phyloP scores from a whole-genome alignment of 2,329 filamentous ascomycete species.

The Ophiostoma sp. region DNA sequence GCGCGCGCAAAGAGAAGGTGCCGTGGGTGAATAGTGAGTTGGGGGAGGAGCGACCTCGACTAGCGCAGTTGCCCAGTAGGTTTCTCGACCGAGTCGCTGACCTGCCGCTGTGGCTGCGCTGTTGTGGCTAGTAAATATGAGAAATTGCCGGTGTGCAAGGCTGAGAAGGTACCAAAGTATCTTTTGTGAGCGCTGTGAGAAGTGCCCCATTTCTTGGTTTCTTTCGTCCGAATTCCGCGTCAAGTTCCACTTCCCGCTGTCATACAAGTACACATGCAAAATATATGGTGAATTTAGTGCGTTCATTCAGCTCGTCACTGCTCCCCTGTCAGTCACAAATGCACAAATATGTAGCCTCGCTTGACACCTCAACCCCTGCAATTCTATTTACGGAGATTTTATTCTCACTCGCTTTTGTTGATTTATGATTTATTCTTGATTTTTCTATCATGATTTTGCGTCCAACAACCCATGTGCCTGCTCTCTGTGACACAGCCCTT shows the following conservation, averaged over 20 bases:
- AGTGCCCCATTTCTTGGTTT: not conserved
- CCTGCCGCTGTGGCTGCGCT: not conserved
- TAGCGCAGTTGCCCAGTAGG: not conserved
- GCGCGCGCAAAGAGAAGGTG: constrained; percentile 8
- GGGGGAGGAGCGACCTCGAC: not conserved
- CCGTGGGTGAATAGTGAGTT: not conserved
- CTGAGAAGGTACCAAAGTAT: not conserved
- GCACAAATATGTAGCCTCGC: constrained; percentile 1
- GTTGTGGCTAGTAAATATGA: constrained; percentile 6
- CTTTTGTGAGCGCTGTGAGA: not conserved
- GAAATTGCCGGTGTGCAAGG: not conserved
- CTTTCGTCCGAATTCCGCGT: not conserved
- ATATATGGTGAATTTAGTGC: not conserved
- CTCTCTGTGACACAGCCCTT: not conserved
- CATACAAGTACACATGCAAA: not conserved
- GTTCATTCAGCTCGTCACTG: not conserved
- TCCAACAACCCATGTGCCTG: not conserved
- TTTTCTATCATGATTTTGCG: not conserved
- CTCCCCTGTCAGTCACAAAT: not conserved
- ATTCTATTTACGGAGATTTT: not conserved
- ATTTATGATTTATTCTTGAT: not conserved
- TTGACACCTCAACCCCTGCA: not conserved
- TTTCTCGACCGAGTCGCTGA: not conserved
- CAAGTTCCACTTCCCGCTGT: not conserved
- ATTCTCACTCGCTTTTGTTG: not conserved